These are phyloP conservation scores for Plasmopara halstedii DNA, from an alignment of 352 stramenopile genomes.

Conservation along the genomic window DNA sequence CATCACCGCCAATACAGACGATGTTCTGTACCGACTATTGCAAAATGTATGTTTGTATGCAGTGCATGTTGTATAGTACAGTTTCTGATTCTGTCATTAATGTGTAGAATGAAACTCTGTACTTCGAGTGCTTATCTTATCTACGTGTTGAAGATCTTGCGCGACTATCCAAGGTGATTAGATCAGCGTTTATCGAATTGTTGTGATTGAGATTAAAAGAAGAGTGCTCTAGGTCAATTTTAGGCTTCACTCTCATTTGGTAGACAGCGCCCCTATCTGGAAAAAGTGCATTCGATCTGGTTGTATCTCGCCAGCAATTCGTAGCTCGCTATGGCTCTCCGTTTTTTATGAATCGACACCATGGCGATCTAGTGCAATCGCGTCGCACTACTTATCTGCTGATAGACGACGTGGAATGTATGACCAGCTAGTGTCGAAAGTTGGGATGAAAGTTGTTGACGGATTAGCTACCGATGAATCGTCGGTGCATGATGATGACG, in stretches of 20 bases:
- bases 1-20: conserved; percentile 9
- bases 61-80: too few relatives aligned
- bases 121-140: conserved; percentile 38
- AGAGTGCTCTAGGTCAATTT: conserved; percentile 25
- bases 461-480: conserved; percentile 12
- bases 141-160: conserved; percentile 42
- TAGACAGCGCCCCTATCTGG: conserved; percentile 49
- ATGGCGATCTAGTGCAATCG: conserved; percentile 29
- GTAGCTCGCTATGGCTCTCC: conserved; percentile 56
- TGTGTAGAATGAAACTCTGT: conserved; percentile 22
- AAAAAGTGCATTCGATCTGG: conserved; percentile 63
- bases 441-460: conserved; percentile 30
- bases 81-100: background rate
- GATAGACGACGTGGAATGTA: conserved; percentile 51
- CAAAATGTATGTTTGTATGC: conserved; percentile 32
- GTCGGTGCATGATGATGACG: conserved; percentile 30
- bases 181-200: background rate
- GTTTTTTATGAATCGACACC: conserved; percentile 54
- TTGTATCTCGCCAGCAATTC: conserved; percentile 33
- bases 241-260: conserved; percentile 26
- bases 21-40: conserved; percentile 21
- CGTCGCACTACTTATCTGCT: conserved; percentile 37
- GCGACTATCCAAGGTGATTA: conserved; percentile 25
- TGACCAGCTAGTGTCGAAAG: conserved; percentile 53
- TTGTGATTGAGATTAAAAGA: background rate